Base-by-base conservation (phyloP, 768 basidiomycete species). In the Suillus lakei region DNA sequence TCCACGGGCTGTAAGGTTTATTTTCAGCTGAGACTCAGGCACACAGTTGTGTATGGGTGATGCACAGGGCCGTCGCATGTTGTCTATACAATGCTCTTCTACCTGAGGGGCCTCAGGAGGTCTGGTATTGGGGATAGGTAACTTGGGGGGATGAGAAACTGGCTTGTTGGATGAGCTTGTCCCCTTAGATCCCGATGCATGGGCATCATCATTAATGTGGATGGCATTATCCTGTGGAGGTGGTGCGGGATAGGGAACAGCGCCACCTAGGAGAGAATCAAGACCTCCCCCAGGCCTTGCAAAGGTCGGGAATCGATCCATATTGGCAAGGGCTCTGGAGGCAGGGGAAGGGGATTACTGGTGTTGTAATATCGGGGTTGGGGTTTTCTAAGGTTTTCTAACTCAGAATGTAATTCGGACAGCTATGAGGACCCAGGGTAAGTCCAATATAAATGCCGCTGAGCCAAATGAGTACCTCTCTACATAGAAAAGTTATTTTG, bases 251-350 rank as follows among this genome's bases (percentile, higher is more conserved):
- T 74, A 78, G 2, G 75, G 73, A 15, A 70, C 67, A 16, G 69
- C 68, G 4, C 67, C 59, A 2, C 66, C 59, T 23, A 71, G 58
- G 46, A 71, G 71, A 1, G 66, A 65, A 61, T 77, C 75, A 2
- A 64, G 12, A 1, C 66, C 56, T 7, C 72, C 74, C 18, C 71
- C 74, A 8, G 77, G 73, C 66, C 80, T 78, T 21, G 78, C 76
- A 60, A 84, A 81, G 13, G 78, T 60, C 13, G 84, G 82, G 23
- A 85, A 76, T 46, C 79, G 76, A 30, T 84, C 82, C 12, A 82
- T n/a, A n/a, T 74, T 10, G 83, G 78, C 8, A 87, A 72, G 3
- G 85, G 86, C 63, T 84, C 81, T 15, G 87, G 87, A n/a, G 87
- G 87, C 48, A 77, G 73, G 28, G 87, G 87, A 23, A 88, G 80